phyloP scores from a whole-genome alignment of 805 yeast genomes.

The Saturnispora besseyi region DNA sequence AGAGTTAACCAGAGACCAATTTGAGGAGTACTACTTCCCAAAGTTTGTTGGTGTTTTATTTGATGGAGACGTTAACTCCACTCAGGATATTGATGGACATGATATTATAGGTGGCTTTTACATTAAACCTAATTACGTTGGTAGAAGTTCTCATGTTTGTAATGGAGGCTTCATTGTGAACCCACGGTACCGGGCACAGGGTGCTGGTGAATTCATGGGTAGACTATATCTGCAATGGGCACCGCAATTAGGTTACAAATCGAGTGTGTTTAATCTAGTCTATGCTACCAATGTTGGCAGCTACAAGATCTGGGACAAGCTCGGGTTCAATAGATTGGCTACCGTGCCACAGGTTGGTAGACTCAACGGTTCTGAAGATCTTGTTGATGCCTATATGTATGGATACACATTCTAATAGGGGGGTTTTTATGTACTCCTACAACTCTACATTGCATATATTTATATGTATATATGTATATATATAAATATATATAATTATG shows the following conservation, averaged over 20 bases:
- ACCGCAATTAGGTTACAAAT: conserved; percentile 67
- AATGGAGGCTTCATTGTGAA: conserved; percentile 82
- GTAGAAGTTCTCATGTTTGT: conserved; percentile 79
- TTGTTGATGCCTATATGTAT: conserved; percentile 67
- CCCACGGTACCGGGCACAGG: conserved; percentile 45
- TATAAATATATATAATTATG: too few relatives aligned
- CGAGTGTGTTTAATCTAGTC: conserved; percentile 82
- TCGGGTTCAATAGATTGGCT: conserved; percentile 79
- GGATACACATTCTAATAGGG: conserved; percentile 43
- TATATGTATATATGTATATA: too few relatives aligned
- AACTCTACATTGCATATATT: too few relatives aligned
- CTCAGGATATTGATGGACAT: conserved; percentile 19
- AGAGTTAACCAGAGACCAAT: conserved; percentile 37
- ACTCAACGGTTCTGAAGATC: conserved; percentile 51
- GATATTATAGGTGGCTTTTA: conserved; percentile 64
- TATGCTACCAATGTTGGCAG: conserved; percentile 76
- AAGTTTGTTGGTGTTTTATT: conserved; percentile 59
- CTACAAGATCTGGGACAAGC: conserved; percentile 65
- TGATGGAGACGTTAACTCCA: conserved; percentile 28
- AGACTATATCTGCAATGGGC: conserved; percentile 60
- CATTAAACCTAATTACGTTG: conserved; percentile 79
- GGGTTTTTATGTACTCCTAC: too few relatives aligned
- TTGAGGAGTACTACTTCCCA: conserved; percentile 56
- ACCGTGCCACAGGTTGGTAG: conserved; percentile 63
- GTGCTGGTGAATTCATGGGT: conserved; percentile 64